Base-by-base conservation (phyloP, 2,329 filamentous ascomycete species). In the Aspergillus pseudotamarii region DNA sequence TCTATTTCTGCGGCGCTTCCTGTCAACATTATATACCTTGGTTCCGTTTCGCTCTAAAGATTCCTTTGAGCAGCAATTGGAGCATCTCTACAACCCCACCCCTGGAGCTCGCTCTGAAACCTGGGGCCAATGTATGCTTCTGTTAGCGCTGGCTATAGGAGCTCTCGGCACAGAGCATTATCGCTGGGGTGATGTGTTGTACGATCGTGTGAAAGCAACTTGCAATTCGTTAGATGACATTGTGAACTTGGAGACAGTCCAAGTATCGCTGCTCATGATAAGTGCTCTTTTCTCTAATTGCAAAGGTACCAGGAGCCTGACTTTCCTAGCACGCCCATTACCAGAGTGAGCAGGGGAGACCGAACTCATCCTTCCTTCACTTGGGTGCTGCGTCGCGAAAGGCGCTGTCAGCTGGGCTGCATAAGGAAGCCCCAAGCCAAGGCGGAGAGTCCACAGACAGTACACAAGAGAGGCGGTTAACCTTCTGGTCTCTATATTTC, bases 201-300 rank as follows among this genome's bases (percentile, higher is more conserved):
- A 79, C 26, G 77, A 81, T 32, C 79, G 77, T n/a, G 79, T 79
- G 4, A 82, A 80, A 65, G 73, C 75, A 32, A 76, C 77, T 0
- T 69, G 74, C 14, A 68, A 68, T 6, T 71, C 74, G 6, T 72
- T 79, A 54, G 80, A 82, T 53, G 80, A 82, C 30, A 76, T 81
- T 19, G 80, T 82, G 2, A 82, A 82, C 50, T 66, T 81, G 16
- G 79, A 82, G 58, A 77, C 77, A 1, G 73, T 82, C 4, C 81
- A 82, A 61, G 73, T 81, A 8, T 74, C 79, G 0, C 66, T 81
- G 16, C 70, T 82, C 34, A 81, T 82, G 79, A 82, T 82, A 79
- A 80, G 80, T 78, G n/a, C 32, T 10, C 66, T 38, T 50, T 41
- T 3, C 4, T 9, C 1, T 3, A 14, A 4, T 32, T 32, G 16